These are phyloP conservation scores for Chlorella sorokiniana DNA, from an alignment of 139 green algal genomes.

Conservation along the genomic window DNA sequence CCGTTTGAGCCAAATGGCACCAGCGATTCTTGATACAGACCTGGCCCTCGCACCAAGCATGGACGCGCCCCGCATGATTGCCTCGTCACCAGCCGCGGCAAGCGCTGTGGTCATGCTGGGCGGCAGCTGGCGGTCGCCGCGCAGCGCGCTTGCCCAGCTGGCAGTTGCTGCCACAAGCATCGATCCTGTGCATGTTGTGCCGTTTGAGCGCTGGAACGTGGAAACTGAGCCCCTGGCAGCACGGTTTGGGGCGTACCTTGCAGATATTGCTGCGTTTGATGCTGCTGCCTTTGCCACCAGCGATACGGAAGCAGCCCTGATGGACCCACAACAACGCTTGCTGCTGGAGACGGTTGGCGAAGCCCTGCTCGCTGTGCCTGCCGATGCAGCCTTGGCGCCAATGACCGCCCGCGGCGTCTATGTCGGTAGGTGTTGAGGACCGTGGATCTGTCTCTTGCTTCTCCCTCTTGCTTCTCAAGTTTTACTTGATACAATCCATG, in stretches of 20 bases:
- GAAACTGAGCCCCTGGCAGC: constrained; percentile 44
- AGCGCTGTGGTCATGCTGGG: constrained; percentile 13
- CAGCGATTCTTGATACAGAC: not conserved
- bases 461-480: not conserved
- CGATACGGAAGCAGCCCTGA: constrained; percentile 60
- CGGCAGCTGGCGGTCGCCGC: constrained; percentile 8
- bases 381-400: not conserved
- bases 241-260: constrained; percentile 65
- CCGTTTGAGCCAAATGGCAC: not conserved
- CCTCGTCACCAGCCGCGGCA: not conserved
- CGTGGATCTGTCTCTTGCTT: not conserved
- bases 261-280: constrained; percentile 70
- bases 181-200: constrained; percentile 57
- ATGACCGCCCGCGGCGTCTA: constrained; percentile 57
- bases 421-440: constrained; percentile 51
- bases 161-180: not conserved
- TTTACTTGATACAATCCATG: not conserved
- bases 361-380: constrained; percentile 7
- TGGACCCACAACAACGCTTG: constrained; percentile 75
- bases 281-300: constrained; percentile 64
- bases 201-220: constrained; percentile 59
- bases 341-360: constrained; percentile 47
- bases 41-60: not conserved
- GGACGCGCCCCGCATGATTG: not conserved
- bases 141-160: constrained; percentile 1